Evolutionary conservation across 2,329 filamentous ascomycete species (phyloP).

Genomic region (Plectosphaerella plurivora): DNA sequence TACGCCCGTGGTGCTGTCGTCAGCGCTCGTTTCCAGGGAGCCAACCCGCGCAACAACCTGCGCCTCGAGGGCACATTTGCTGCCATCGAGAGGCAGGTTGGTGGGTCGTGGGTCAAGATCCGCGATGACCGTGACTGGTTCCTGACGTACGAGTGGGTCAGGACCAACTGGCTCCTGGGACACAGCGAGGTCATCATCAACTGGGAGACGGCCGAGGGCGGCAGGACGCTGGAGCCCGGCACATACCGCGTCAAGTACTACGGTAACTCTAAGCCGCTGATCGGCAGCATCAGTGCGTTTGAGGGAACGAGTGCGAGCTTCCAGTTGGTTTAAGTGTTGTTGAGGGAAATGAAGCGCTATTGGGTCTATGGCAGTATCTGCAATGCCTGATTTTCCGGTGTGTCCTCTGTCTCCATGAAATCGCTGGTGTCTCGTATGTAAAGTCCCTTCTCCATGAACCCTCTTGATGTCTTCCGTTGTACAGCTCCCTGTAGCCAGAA

Average conservation of each 20-base stretch:
- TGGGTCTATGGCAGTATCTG: too few species aligned
- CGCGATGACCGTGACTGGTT: conserved; percentile 79
- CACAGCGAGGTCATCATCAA: conserved; percentile 73
- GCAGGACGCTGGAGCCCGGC: conserved; percentile 44
- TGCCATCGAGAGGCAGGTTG: conserved; percentile 61
- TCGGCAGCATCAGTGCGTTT: conserved; percentile 61
- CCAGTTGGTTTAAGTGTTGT: conserved; percentile 20
- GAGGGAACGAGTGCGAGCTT: conserved; percentile 61
- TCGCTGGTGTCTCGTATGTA: too few species aligned
- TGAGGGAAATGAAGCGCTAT: too few species aligned
- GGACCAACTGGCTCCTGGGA: conserved; percentile 64
- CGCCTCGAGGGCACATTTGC: conserved; percentile 73
- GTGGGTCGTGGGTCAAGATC: conserved; percentile 57
- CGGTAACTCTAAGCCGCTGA: conserved; percentile 70
- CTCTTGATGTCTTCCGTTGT: too few species aligned
- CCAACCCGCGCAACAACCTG: conserved; percentile 87
- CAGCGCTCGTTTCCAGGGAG: conserved; percentile 70
- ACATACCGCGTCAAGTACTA: conserved; percentile 79
- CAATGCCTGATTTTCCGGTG: too few species aligned
- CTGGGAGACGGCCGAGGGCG: conserved; percentile 68
- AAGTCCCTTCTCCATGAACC: too few species aligned
- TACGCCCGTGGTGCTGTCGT: conserved; percentile 61
- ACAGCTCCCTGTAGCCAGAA: too few species aligned
- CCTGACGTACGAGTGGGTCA: conserved; percentile 74
- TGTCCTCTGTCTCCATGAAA: too few species aligned